Base-by-base conservation (phyloP, 164 flowering plant species). In the Piper longum region DNA sequence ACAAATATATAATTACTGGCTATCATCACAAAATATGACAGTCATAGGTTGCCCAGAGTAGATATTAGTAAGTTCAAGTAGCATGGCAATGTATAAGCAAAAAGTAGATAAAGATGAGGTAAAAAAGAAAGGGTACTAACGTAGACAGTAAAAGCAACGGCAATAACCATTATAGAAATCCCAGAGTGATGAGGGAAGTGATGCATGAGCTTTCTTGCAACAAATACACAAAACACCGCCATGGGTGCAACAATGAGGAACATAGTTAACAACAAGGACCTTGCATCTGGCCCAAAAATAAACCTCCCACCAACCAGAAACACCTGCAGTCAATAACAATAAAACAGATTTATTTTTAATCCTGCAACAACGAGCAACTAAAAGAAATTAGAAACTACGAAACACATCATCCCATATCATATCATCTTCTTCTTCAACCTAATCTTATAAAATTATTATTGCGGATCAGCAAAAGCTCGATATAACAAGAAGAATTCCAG, bases 231-330 rank as follows among this genome's bases (percentile, higher is more conserved):
- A 78, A 92, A 89, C 59, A 84, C 64, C 4, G 79, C 11, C 11
- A 86, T 85, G 12, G 98, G 98, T 61, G 84, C 93, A 62, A 74
- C 90, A 41, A 92, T 86, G 45, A 92, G 96, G 71, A 81, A 78
- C 70, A 92, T 77, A 45, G 96, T 89, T 70, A 89, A 73, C 36
- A 64, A 74, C 72, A 92, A 63, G 0, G 96, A 92, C 77, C 98
- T 83, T n/a, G 78, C 96, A 81, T 92, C 98, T 12, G 96, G 98
- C 63, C 98, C 98, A 80, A 92, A 89, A 65, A 92, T 82, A 71
- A 89, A 78, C 73, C 89, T 85, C 56, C 98, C 98, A 59, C 88
- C 85, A 69, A 86, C 82, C 40, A 81, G 86, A 77, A 92, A 92
- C 79, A 78, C 79, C 96, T 92, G 91, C 78, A 80, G 2, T 48